These are phyloP conservation scores for Candida railenensis DNA, from an alignment of 805 yeast species.

Conservation along the genomic window DNA sequence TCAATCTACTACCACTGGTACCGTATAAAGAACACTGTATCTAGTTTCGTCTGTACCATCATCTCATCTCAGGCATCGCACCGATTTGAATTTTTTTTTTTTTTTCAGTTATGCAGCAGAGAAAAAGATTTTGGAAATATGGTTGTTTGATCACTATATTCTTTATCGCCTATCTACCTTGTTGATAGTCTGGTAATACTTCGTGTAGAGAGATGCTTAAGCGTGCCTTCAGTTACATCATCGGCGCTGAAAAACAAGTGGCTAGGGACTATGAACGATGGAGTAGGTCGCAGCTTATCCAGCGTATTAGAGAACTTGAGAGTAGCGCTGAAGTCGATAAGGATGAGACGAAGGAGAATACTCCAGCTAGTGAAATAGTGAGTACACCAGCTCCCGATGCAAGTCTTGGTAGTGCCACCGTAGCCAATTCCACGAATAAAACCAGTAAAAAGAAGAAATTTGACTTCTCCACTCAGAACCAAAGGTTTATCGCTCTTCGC, in stretches of 20 bases:
- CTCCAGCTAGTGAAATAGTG: not conserved
- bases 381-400: not conserved
- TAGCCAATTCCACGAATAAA: not conserved
- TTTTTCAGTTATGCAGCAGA: too few relatives aligned
- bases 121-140: too few relatives aligned
- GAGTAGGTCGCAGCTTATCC: constrained; percentile 65
- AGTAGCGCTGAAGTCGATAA: not conserved
- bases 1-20: too few relatives aligned
- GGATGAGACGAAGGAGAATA: constrained; percentile 12
- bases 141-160: too few relatives aligned
- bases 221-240: constrained; percentile 20
- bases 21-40: too few relatives aligned
- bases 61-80: constrained; percentile 1
- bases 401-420: not conserved
- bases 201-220: constrained; percentile 20
- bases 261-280: constrained; percentile 50
- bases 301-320: constrained; percentile 58
- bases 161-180: too few relatives aligned
- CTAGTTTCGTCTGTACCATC: too few relatives aligned
- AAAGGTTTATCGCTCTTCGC: constrained; percentile 71
- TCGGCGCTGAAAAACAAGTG: constrained; percentile 16
- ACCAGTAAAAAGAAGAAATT: constrained; percentile 40
- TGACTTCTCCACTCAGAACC: constrained; percentile 62
- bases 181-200: too few relatives aligned
- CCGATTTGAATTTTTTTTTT: not conserved